Conservation (phyloP, 2,329 filamentous ascomycete species). For the Pyricularia pennisetigena region DNA sequence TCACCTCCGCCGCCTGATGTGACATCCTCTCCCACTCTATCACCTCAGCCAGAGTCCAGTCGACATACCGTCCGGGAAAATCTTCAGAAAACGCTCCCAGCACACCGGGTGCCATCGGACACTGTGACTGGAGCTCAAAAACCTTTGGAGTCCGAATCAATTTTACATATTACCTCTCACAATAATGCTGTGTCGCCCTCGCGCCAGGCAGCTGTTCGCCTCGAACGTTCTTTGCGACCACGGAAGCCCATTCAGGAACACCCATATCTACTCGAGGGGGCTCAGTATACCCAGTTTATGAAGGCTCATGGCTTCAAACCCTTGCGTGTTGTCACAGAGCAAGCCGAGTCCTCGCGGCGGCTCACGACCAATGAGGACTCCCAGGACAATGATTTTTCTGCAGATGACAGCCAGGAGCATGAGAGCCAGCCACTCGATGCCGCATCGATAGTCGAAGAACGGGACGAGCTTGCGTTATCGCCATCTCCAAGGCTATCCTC, state of each 20-base stretch:
- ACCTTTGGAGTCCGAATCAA: neutral
- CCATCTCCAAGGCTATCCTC: slow-evolving; percentile 19
- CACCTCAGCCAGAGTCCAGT: neutral
- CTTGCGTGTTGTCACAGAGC: slow-evolving; percentile 27
- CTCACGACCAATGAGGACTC: slow-evolving; percentile 29
- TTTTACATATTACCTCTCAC: neutral
- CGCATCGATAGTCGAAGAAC: slow-evolving; percentile 6
- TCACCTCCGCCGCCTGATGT: slow-evolving; percentile 1
- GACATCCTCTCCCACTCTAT: neutral
- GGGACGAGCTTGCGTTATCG: slow-evolving; percentile 17
- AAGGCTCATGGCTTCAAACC: slow-evolving; percentile 46
- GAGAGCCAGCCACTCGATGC: slow-evolving; percentile 9
- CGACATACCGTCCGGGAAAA: neutral
- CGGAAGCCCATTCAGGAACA: slow-evolving; percentile 53
- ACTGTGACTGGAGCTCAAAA: neutral
- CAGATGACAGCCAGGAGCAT: slow-evolving; percentile 30
- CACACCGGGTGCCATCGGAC: neutral
- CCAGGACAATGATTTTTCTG: slow-evolving; percentile 38
- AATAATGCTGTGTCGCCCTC: neutral
- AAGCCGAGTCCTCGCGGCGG: slow-evolving; percentile 15
- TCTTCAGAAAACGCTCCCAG: neutral
- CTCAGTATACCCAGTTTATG: slow-evolving; percentile 40
- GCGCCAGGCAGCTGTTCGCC: slow-evolving; percentile 18
- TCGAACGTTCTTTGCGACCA: slow-evolving; percentile 42
- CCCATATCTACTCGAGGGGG: slow-evolving; percentile 47